Conservation (phyloP, 2,329 filamentous ascomycete species). For the Epichloe glyceriae region DNA sequence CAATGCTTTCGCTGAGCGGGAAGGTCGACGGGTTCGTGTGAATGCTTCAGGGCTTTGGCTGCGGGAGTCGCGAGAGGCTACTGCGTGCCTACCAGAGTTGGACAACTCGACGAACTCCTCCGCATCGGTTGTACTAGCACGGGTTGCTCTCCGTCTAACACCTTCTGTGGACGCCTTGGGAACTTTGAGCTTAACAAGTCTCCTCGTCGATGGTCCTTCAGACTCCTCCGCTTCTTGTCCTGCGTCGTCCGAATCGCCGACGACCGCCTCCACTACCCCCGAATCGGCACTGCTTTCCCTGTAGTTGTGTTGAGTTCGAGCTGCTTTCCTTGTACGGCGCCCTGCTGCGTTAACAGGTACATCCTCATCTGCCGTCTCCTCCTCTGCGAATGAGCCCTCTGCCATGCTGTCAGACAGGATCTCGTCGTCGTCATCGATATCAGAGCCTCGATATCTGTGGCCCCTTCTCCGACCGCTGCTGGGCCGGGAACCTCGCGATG, state of each 20-base stretch:
- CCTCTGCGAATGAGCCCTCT: constrained; percentile 35
- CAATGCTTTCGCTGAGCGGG: constrained; percentile 37
- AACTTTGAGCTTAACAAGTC: constrained; percentile 33
- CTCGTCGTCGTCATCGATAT: constrained; percentile 49
- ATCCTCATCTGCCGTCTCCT: constrained; percentile 25
- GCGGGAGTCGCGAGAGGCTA: constrained; percentile 33
- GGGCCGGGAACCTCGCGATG: constrained; percentile 21
- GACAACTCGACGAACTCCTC: constrained; percentile 45
- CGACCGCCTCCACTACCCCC: constrained; percentile 19
- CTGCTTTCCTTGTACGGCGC: constrained; percentile 33
- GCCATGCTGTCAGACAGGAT: constrained; percentile 40
- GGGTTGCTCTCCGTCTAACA: constrained; percentile 33
- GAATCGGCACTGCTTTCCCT: constrained; percentile 32
- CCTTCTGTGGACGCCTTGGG: constrained; percentile 16
- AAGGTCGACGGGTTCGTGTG: constrained; percentile 28
- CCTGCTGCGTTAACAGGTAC: constrained; percentile 33
- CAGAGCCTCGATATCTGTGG: constrained; percentile 42
- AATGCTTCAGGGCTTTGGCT: constrained; percentile 44
- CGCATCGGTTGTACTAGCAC: constrained; percentile 40
- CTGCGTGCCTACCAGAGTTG: constrained; percentile 46
- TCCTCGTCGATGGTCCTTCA: constrained; percentile 17
- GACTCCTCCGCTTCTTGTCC: constrained; percentile 15
- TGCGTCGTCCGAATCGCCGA: constrained; percentile 15
- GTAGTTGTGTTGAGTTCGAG: constrained; percentile 33
- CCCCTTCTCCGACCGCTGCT: constrained; percentile 20